Conservation (phyloP, 352 stramenopile genomes). For the Phytopythium delawarense region DNA sequence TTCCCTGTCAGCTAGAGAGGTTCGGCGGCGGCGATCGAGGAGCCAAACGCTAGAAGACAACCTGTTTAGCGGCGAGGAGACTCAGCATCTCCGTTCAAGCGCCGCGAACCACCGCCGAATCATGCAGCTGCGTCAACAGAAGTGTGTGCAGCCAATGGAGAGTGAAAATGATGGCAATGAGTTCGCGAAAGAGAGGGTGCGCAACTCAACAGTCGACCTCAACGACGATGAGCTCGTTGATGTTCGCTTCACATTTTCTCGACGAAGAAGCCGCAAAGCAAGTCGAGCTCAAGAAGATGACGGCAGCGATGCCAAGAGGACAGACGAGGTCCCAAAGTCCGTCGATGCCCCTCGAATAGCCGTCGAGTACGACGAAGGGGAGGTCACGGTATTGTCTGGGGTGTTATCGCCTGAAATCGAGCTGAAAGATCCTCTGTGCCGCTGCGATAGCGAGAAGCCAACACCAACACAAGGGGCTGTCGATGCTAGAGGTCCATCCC, state of each 20-base stretch:
- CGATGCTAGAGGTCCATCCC: not conserved
- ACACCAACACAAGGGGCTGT: not conserved
- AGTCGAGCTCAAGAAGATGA: constrained; percentile 6
- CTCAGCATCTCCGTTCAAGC: constrained; percentile 15
- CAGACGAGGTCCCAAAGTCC: not conserved
- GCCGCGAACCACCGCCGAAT: constrained; percentile 58
- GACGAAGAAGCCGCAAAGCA: constrained; percentile 8
- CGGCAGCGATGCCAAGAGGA: not conserved
- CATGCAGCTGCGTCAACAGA: constrained; percentile 47
- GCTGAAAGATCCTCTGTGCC: not conserved
- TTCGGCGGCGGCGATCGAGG: not conserved
- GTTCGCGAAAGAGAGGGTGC: not conserved
- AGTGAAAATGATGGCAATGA: not conserved
- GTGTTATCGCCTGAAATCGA: not conserved
- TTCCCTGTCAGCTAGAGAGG: constrained; percentile 8
- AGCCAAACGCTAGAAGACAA: not conserved
- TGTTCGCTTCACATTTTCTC: constrained; percentile 58
- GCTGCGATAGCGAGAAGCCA: not conserved
- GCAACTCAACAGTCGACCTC: constrained; percentile 2
- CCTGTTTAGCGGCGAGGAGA: not conserved
- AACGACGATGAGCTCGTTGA: constrained; percentile 38
- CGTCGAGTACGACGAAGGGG: not conserved
- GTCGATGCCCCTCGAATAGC: not conserved
- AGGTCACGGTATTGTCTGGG: not conserved
- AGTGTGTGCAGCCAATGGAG: not conserved